Conservation (phyloP, 805 yeast species). For the Lipomyces anomalus region DNA sequence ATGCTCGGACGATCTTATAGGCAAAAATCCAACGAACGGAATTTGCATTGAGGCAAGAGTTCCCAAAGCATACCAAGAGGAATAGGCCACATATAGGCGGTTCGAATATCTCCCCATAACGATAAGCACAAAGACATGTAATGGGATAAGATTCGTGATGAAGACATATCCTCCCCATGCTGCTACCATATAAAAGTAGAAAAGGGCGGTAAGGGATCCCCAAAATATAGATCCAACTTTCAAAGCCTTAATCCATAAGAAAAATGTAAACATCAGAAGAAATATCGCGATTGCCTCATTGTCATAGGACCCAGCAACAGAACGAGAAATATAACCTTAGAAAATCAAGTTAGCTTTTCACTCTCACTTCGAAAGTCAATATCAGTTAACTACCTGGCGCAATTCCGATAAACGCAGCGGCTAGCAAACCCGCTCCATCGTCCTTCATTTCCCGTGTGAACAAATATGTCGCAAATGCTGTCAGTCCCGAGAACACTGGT, state of each 20-base stretch:
- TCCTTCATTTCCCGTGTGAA: slow-evolving; percentile 88
- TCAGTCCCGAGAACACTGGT: slow-evolving; percentile 90
- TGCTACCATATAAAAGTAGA: slow-evolving; percentile 96
- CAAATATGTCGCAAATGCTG: slow-evolving; percentile 83
- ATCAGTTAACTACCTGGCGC: slow-evolving; percentile 66
- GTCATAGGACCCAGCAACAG: slow-evolving; percentile 98
- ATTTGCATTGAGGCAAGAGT: slow-evolving; percentile 99
- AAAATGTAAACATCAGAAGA: slow-evolving; percentile 88
- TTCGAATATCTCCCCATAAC: slow-evolving; percentile 91
- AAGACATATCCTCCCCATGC: slow-evolving; percentile 99
- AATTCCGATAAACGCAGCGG: slow-evolving; percentile 93
- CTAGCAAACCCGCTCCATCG: slow-evolving; percentile 78
- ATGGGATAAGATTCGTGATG: slow-evolving; percentile 93
- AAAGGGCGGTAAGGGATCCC: slow-evolving; percentile 76
- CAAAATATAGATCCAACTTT: slow-evolving; percentile 84
- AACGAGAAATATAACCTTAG: slow-evolving; percentile 73
- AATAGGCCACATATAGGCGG: slow-evolving; percentile 80
- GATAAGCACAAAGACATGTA: slow-evolving; percentile 84
- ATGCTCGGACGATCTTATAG: slow-evolving; percentile 94
- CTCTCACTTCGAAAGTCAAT: neutral
- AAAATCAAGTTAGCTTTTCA: neutral
- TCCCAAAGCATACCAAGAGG: slow-evolving; percentile 96
- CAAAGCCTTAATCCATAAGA: slow-evolving; percentile 90
- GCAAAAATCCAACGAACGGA: slow-evolving; percentile 96
- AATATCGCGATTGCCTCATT: slow-evolving; percentile 99